These are phyloP conservation scores for Geotrichum carabidarum DNA, from an alignment of 1,139 yeast species.

Conservation along the genomic window DNA sequence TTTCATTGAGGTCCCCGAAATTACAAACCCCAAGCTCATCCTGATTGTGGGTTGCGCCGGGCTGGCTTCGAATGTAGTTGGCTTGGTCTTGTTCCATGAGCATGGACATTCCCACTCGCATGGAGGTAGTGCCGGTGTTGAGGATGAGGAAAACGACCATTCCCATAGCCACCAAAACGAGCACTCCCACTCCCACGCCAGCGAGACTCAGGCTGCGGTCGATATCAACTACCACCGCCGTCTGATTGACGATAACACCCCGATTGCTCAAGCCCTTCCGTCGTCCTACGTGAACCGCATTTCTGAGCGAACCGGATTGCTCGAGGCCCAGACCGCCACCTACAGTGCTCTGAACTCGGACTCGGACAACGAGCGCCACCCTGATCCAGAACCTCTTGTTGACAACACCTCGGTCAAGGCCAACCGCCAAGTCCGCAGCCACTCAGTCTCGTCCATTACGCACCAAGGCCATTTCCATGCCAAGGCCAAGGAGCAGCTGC, in stretches of 20 bases:
- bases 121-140: conserved; percentile 39
- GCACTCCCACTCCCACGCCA: conserved; percentile 18
- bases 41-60: conserved; percentile 81
- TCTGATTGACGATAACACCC: conserved; percentile 17
- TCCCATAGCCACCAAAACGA: conserved; percentile 25
- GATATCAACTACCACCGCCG: conserved; percentile 6
- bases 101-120: conserved; percentile 67
- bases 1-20: conserved; percentile 71
- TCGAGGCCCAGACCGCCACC: conserved; percentile 12
- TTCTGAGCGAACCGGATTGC: conserved; percentile 18
- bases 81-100: conserved; percentile 84
- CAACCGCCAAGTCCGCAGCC: conserved; percentile 14
- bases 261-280: conserved; percentile 18
- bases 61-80: conserved; percentile 71
- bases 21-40: conserved; percentile 74
- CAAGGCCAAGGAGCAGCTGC: conserved; percentile 32
- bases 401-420: conserved; percentile 21
- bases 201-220: not conserved
- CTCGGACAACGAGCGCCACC: conserved; percentile 13
- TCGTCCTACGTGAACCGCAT: conserved; percentile 9
- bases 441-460: conserved; percentile 24
- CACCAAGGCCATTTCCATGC: conserved; percentile 40
- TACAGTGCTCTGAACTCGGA: conserved; percentile 7
- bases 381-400: conserved; percentile 14
- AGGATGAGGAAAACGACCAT: conserved; percentile 25